These are phyloP conservation scores for Tylopilus sp. DNA, from an alignment of 1,284 basidiomycete genomes.

Conservation along the genomic window DNA sequence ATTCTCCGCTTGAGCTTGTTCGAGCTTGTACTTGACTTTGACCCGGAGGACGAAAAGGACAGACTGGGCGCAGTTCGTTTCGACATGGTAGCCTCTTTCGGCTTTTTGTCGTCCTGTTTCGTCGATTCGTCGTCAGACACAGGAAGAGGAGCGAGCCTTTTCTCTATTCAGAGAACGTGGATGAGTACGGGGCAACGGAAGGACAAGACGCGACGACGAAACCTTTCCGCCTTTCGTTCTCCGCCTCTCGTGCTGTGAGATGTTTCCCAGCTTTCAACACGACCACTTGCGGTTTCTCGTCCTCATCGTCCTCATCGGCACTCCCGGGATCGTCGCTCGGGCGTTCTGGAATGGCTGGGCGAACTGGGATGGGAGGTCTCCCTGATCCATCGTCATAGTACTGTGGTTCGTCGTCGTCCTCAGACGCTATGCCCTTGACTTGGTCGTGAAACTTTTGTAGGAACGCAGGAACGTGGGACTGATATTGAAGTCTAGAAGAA, in stretches of 20 bases:
- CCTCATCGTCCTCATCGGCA: slow-evolving; percentile 68
- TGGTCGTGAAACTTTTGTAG: slow-evolving; percentile 57
- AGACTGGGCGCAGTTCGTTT: slow-evolving; percentile 29
- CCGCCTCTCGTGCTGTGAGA: slow-evolving; percentile 68
- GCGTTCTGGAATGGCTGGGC: slow-evolving; percentile 67
- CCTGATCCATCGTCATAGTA: slow-evolving; percentile 58
- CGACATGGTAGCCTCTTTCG: slow-evolving; percentile 15
- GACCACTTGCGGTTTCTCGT: slow-evolving; percentile 83
- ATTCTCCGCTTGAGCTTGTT: slow-evolving; percentile 42
- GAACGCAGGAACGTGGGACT: slow-evolving; percentile 51
- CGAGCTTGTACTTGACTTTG: slow-evolving; percentile 21
- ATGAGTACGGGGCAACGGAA: slow-evolving; percentile 1
- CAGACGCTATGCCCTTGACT: slow-evolving; percentile 48
- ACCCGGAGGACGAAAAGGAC: slow-evolving; percentile 42
- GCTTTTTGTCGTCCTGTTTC: slow-evolving; percentile 7
- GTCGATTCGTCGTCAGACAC: slow-evolving; percentile 15
- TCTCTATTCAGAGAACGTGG: slow-evolving; percentile 35
- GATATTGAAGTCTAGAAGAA: slow-evolving; percentile 60
- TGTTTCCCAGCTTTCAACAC: slow-evolving; percentile 84
- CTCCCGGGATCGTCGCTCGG: slow-evolving; percentile 71
- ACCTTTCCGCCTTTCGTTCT: slow-evolving; percentile 77
- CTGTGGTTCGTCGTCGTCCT: slow-evolving; percentile 36
- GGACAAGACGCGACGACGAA: slow-evolving; percentile 21
- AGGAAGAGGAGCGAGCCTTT: slow-evolving; percentile 47
- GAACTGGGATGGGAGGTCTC: slow-evolving; percentile 68